phyloP scores from a whole-genome alignment of 495 filamentous ascomycete species.

The Penicillium fimorum region DNA sequence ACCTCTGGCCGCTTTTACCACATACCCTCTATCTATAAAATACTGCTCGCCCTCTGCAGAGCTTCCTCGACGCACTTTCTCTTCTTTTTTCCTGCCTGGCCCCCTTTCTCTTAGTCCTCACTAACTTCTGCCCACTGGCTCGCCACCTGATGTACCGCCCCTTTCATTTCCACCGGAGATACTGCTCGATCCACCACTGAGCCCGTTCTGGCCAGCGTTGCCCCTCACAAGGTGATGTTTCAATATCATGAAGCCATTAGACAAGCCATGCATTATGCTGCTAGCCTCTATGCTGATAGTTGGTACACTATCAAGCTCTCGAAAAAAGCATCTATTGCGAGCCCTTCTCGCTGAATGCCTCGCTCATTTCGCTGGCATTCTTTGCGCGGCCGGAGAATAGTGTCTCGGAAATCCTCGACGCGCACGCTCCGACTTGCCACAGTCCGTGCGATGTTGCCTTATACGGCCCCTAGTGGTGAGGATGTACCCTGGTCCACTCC shows the following conservation, averaged over 20 bases:
- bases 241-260: not conserved
- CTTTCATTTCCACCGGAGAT: not conserved
- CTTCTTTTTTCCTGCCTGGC: not conserved
- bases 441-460: too few species aligned
- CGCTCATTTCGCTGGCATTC: not conserved
- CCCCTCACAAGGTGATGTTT: not conserved
- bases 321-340: not conserved
- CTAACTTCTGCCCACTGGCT: not conserved
- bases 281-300: not conserved
- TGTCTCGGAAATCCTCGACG: too few species aligned
- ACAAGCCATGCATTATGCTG: not conserved
- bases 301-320: not conserved
- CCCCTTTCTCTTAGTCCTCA: not conserved
- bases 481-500: not conserved
- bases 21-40: constrained; percentile 8
- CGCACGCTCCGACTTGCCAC: too few species aligned
- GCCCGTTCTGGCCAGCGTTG: constrained; percentile 1
- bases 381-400: too few species aligned
- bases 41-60: constrained; percentile 2
- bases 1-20: constrained; percentile 4
- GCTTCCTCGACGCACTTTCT: constrained; percentile 6
- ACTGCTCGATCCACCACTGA: not conserved
- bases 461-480: not conserved
- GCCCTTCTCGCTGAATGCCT: not conserved
- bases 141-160: not conserved